phyloP scores from a whole-genome alignment of 345 rosid genomes.

The Euphorbia pulcherrima region DNA sequence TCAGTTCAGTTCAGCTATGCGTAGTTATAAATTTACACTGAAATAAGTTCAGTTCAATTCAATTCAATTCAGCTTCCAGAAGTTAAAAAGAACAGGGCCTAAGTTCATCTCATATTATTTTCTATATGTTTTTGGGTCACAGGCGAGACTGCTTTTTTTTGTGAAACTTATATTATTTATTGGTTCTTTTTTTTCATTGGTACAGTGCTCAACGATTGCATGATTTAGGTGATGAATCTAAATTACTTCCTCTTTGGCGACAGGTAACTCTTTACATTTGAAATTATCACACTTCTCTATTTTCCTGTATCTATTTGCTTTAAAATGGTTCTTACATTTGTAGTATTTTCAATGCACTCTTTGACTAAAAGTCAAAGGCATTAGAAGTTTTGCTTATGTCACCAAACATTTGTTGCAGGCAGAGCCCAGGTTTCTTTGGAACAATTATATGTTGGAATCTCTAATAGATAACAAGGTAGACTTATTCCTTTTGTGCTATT shows the following conservation, averaged over 20 bases:
- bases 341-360: conserved; percentile 11
- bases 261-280: conserved; percentile 51
- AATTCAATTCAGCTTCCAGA: too few species aligned
- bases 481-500: conserved; percentile 19
- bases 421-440: conserved; percentile 98
- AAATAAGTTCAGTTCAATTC: too few species aligned
- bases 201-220: conserved; percentile 79
- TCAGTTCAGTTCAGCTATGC: too few species aligned
- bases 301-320: not conserved
- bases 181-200: conserved; percentile 18
- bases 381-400: conserved; percentile 12
- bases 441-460: conserved; percentile 92
- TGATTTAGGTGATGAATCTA: conserved; percentile 89
- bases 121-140: not conserved
- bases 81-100: too few species aligned
- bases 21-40: too few species aligned
- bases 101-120: not conserved
- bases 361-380: conserved; percentile 5
- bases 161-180: not conserved
- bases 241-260: conserved; percentile 97
- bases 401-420: conserved; percentile 54
- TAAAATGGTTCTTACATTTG: not conserved
- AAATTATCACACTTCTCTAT: not conserved
- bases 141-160: not conserved
- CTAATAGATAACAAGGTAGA: conserved; percentile 89